Evolutionary conservation across 1,284 basidiomycete genomes (phyloP), one percentile per base, ranked within the genome.

Genomic region (Cutaneotrichosporon dermatis): DNA sequence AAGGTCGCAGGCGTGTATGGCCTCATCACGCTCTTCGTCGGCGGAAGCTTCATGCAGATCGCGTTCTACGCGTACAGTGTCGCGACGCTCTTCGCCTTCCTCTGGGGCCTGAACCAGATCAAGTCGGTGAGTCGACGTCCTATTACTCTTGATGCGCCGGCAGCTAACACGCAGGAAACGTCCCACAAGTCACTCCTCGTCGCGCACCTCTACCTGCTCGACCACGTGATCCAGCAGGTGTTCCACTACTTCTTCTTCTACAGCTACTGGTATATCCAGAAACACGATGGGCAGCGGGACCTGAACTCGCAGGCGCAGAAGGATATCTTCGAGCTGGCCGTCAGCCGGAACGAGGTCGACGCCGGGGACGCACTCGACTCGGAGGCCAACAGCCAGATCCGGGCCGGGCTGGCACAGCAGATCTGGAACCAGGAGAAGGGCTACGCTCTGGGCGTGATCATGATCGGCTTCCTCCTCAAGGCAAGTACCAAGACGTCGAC

Each of bases 1-100:
- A 99, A 99, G 80, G 94, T 94, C 55, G 95, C 95, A 12, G 95
- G 95, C 58, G 85, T 98, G 13, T 99, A 97, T 75, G 95, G 95
- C 55, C 85, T 99, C 65, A 87, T 99, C 54, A 92, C 93, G 12
- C 83, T 95, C 64, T 81, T 95, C 66, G 88, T 90, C 49, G 91
- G 90, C 42, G 92, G 92, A 25, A 88, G 90, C 7, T 88, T 93
- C 67, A 86, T 89, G 0, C 95, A 99, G 79, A 82, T 97, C 60
- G 88, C 86, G 76, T 83, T 93, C 72, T 99, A 99, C 78, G 82
- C 93, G 42, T 99, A 99, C 80, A 96, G 92, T 10, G 86, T 89
- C 55, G 77, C 88, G 13, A 91, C 87, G 35, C 85, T 99, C 54
- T 82, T 87, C 34, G 88, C 86, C 1, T 84, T 95, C 39, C 83